A percentile compares a stretch with the other conserved stretches of the same genome.
phyloP scores from a whole-genome alignment of 1,284 basidiomycete genomes.

The Xerocomus amazonicus region DNA sequence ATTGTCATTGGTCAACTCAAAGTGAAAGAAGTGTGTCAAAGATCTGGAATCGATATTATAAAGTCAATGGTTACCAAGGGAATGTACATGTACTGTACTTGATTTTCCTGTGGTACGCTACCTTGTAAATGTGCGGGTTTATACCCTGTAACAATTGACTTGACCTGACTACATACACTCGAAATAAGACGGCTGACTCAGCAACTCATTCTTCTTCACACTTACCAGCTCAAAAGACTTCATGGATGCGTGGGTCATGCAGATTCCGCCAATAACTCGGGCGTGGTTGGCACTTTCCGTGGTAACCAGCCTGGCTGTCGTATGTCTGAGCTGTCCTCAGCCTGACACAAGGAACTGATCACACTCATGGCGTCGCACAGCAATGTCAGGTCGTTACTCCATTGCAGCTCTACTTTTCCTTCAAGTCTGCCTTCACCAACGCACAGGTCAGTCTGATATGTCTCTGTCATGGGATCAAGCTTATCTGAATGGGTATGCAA shows the following conservation, averaged over 20 bases:
- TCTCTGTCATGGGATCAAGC: background rate
- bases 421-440: slow-evolving; percentile 77
- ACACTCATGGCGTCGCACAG: slow-evolving; percentile 39
- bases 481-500: slow-evolving; percentile 33
- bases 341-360: slow-evolving; percentile 5
- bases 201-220: slow-evolving; percentile 7
- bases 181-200: slow-evolving; percentile 18
- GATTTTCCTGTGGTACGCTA: too few species aligned
- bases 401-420: slow-evolving; percentile 90
- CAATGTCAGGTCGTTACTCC: slow-evolving; percentile 90
- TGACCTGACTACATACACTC: background rate
- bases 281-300: slow-evolving; percentile 78
- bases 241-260: slow-evolving; percentile 83
- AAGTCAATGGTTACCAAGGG: too few species aligned
- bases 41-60: too few species aligned
- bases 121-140: too few species aligned
- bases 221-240: slow-evolving; percentile 3
- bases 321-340: slow-evolving; percentile 30
- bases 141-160: background rate
- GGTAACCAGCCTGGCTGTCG: slow-evolving; percentile 78
- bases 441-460: slow-evolving; percentile 55
- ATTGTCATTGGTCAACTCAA: too few species aligned
- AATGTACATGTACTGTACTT: too few species aligned
- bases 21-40: too few species aligned
- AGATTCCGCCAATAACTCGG: slow-evolving; percentile 87